Conservation (phyloP, 192 early-diverging fungal species). For the Rhizophagus prolifer region DNA sequence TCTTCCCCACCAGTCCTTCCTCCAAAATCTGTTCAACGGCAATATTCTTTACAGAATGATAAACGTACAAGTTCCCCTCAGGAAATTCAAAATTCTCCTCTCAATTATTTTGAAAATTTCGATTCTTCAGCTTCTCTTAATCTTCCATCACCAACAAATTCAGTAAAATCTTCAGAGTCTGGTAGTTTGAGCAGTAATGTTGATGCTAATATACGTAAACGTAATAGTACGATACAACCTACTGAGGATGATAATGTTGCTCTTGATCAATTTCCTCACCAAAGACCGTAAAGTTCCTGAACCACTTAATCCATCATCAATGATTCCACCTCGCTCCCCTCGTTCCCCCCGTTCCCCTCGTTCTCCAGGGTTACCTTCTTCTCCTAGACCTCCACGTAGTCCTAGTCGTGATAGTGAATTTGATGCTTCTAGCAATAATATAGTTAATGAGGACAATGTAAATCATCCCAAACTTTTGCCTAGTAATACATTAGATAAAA, state of each 20-base stretch:
- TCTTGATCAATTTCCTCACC: conserved; percentile 1
- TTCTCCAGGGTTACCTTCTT: conserved; percentile 6
- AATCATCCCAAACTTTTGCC: not conserved
- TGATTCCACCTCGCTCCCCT: not conserved
- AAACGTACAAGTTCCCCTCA: not conserved
- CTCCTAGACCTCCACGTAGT: not conserved
- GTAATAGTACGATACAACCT: not conserved
- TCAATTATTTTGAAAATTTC: conserved; percentile 1
- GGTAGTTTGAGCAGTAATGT: not conserved
- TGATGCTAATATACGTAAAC: not conserved
- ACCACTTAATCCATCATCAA: not conserved
- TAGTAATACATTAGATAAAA: not conserved
- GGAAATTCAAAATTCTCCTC: not conserved
- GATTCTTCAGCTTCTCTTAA: not conserved
- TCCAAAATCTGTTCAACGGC: conserved; percentile 5
- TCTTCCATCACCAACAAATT: conserved; percentile 19
- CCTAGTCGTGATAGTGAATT: not conserved
- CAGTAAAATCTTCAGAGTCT: conserved; percentile 18
- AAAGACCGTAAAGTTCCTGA: not conserved
- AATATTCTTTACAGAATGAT: not conserved
- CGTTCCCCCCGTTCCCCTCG: not conserved
- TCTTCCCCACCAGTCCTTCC: not conserved
- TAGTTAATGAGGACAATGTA: not conserved
- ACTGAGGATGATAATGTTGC: not conserved
- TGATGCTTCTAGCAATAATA: not conserved